These are phyloP conservation scores for Scortechinia acanthostroma DNA, from an alignment of 2,329 filamentous ascomycete genomes.

Conservation along the genomic window DNA sequence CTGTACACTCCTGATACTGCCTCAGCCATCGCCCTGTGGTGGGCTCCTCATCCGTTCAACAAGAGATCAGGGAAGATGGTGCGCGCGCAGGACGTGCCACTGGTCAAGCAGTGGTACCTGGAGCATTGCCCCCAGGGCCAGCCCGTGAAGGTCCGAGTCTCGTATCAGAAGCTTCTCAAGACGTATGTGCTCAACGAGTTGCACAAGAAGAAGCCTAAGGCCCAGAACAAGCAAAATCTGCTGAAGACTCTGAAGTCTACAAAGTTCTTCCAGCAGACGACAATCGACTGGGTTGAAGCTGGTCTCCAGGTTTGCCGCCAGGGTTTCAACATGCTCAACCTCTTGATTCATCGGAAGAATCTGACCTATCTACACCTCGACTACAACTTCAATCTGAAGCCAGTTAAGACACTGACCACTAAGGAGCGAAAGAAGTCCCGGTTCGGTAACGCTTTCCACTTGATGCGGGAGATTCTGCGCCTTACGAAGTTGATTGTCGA, in stretches of 20 bases:
- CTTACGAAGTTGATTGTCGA: constrained; percentile 97
- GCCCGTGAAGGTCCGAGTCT: constrained; percentile 93
- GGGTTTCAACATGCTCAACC: constrained; percentile 98
- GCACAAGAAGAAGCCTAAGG: constrained; percentile 91
- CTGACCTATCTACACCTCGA: constrained; percentile 95
- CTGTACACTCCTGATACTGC: constrained; percentile 84
- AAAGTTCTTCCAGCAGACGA: constrained; percentile 99
- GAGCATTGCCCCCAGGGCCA: constrained; percentile 87
- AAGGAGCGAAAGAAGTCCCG: constrained; percentile 99
- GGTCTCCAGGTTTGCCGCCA: constrained; percentile 96
- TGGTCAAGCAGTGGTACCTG: constrained; percentile 97
- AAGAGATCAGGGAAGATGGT: constrained; percentile 92
- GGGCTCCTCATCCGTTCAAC: constrained; percentile 95
- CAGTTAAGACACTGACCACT: constrained; percentile 94
- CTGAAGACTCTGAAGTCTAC: constrained; percentile 86
- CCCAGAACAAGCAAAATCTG: constrained; percentile 88
- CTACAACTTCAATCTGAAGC: constrained; percentile 99
- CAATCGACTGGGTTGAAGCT: constrained; percentile 98
- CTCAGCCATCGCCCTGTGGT: constrained; percentile 89
- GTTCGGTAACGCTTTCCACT: constrained; percentile 96
- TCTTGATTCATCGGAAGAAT: constrained; percentile 96
- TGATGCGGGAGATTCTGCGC: constrained; percentile 95
- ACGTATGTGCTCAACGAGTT: constrained; percentile 93
- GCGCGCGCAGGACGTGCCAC: constrained; percentile 87
- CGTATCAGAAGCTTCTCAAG: constrained; percentile 95